phyloP scores from a whole-genome alignment of 2,329 filamentous ascomycete species.

The Botrytis galanthina region DNA sequence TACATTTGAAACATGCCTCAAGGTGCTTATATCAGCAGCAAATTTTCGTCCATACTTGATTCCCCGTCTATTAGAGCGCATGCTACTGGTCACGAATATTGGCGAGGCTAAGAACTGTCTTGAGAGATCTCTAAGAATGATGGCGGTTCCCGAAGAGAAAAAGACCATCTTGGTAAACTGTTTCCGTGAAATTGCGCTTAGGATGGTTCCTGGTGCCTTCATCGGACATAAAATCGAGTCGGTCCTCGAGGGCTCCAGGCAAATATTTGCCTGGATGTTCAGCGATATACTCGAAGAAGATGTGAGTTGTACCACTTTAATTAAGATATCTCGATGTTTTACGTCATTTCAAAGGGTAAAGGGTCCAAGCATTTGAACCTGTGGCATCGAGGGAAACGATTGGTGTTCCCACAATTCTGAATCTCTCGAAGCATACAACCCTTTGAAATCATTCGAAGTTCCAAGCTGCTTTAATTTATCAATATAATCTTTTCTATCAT shows the following conservation, averaged over 20 bases:
- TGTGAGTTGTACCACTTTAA: not conserved
- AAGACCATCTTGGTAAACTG: not conserved
- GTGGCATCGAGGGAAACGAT: not conserved
- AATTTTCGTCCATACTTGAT: not conserved
- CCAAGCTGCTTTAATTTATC: not conserved
- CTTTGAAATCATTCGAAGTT: not conserved
- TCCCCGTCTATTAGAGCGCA: not conserved
- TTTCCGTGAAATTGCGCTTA: not conserved
- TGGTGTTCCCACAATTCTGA: not conserved
- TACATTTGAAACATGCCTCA: not conserved
- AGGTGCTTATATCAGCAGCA: not conserved
- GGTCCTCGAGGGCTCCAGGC: not conserved
- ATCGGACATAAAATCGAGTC: not conserved
- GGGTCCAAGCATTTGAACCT: not conserved
- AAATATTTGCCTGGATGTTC: not conserved
- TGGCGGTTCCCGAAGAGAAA: not conserved
- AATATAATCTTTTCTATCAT: rapidly evolving
- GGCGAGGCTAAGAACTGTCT: not conserved
- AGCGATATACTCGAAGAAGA: not conserved
- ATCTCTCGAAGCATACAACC: not conserved
- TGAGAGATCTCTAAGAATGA: not conserved
- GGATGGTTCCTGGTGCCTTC: not conserved
- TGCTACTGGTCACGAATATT: not conserved
- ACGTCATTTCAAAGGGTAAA: not conserved
- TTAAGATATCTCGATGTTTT: not conserved